Evolutionary conservation across 164 flowering plant genomes (phyloP).

Genomic region (Vitis labrusca): DNA sequence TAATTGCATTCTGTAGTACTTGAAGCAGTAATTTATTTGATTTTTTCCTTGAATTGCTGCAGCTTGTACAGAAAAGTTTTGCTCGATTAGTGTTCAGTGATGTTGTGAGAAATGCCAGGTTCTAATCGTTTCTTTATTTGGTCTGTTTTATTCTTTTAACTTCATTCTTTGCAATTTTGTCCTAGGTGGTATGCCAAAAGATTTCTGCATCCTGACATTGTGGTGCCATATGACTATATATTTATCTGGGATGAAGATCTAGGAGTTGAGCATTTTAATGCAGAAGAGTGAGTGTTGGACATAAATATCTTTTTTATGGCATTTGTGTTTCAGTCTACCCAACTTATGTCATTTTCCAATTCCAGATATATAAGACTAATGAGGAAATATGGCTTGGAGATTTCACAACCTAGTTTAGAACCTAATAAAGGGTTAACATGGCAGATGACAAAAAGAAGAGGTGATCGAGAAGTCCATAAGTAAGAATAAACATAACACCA

Average conservation of each 20-base stretch:
- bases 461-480: slow-evolving; percentile 87
- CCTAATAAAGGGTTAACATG: slow-evolving; percentile 62
- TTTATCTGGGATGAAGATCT: slow-evolving; percentile 27
- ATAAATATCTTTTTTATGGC: slow-evolving; percentile 12
- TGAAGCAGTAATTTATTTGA: too few species aligned
- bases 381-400: slow-evolving; percentile 87
- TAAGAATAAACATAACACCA: slow-evolving; percentile 28
- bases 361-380: slow-evolving; percentile 71
- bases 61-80: too few species aligned
- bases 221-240: slow-evolving; percentile 87
- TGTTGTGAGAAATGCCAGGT: too few species aligned
- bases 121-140: too few species aligned
- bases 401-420: slow-evolving; percentile 90
- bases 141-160: background rate
- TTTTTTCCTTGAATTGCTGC: too few species aligned
- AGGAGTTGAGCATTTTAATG: too few species aligned
- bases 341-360: background rate
- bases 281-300: too few species aligned
- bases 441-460: slow-evolving; percentile 89
- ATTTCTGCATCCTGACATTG: slow-evolving; percentile 92
- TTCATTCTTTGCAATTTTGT: slow-evolving; percentile 9
- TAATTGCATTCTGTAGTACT: too few species aligned
- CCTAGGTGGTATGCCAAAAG: slow-evolving; percentile 97
- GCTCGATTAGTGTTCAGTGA: too few species aligned
- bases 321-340: background rate